Evolutionary conservation across 2,329 filamentous ascomycete species (phyloP).

Genomic region (Apiospora saccharicola): DNA sequence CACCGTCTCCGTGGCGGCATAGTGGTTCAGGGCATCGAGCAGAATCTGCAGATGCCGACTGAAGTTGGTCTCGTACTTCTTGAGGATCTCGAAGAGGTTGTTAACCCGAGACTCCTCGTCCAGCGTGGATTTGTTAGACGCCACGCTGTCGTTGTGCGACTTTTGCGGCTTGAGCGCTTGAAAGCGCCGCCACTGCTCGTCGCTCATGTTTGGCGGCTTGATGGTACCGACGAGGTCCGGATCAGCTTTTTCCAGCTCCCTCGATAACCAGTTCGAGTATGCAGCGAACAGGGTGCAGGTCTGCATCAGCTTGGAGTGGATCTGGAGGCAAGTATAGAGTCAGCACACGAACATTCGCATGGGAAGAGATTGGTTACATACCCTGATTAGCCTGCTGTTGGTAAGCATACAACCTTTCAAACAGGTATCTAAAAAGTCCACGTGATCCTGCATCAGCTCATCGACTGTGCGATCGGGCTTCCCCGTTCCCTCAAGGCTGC

Average conservation of each 20-base stretch:
- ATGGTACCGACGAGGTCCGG: constrained; percentile 72
- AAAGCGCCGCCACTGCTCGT: constrained; percentile 67
- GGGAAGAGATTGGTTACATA: constrained; percentile 52
- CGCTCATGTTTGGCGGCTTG: constrained; percentile 66
- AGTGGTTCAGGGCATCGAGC: constrained; percentile 94
- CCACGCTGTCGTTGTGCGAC: constrained; percentile 40
- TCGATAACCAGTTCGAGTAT: constrained; percentile 86
- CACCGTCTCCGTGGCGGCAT: constrained; percentile 95
- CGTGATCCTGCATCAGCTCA: constrained; percentile 98
- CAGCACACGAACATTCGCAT: background rate
- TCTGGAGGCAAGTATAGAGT: constrained; percentile 58
- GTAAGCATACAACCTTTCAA: constrained; percentile 99
- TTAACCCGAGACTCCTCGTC: constrained; percentile 62
- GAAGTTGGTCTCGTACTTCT: constrained; percentile 94
- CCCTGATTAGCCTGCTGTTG: constrained; percentile 90
- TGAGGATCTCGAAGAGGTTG: constrained; percentile 85
- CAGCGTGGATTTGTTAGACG: constrained; percentile 47
- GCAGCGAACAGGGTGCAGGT: constrained; percentile 94
- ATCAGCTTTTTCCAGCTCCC: constrained; percentile 84
- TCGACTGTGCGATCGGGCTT: constrained; percentile 78
- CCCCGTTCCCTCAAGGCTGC: constrained; percentile 49
- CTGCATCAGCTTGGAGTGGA: constrained; percentile 96
- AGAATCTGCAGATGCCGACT: constrained; percentile 90
- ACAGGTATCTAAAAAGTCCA: constrained; percentile 97
- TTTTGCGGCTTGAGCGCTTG: constrained; percentile 55